These are phyloP conservation scores for Prototheca wickerhamii DNA, from an alignment of 163 green algal genomes.

Conservation along the genomic window DNA sequence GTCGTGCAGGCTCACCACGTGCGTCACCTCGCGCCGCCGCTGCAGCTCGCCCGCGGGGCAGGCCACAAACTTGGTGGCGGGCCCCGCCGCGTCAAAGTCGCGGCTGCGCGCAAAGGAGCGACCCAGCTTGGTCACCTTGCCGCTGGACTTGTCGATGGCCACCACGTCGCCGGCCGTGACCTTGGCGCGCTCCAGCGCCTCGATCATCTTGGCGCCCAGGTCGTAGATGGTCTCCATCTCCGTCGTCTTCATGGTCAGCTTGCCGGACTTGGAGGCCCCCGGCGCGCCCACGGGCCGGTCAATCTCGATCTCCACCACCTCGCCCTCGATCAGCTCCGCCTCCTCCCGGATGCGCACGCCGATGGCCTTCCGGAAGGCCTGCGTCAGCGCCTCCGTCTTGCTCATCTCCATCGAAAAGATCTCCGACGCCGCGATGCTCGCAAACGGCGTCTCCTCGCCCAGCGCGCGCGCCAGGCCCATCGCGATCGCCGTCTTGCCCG, in stretches of 20 bases:
- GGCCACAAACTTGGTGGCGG: slow-evolving; percentile 92
- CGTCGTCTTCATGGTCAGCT: slow-evolving; percentile 97
- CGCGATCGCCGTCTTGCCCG: slow-evolving; percentile 97
- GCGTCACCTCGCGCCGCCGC: slow-evolving; percentile 92
- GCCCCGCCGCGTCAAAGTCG: slow-evolving; percentile 92
- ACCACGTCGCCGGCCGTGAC: slow-evolving; percentile 92
- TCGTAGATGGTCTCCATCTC: slow-evolving; percentile 99
- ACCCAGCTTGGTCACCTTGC: slow-evolving; percentile 83
- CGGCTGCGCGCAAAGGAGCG: slow-evolving; percentile 85
- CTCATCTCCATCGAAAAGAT: slow-evolving; percentile 99
- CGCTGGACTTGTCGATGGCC: slow-evolving; percentile 92
- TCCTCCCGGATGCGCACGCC: slow-evolving; percentile 98
- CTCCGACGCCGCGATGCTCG: slow-evolving; percentile 93
- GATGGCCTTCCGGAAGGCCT: slow-evolving; percentile 98
- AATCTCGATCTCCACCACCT: slow-evolving; percentile 98
- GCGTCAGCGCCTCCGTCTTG: slow-evolving; percentile 97
- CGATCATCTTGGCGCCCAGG: slow-evolving; percentile 93
- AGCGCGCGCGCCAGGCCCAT: slow-evolving; percentile 98
- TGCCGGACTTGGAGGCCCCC: no score
- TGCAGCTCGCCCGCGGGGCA: slow-evolving; percentile 97
- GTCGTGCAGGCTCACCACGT: slow-evolving; percentile 94
- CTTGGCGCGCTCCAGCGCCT: slow-evolving; percentile 78
- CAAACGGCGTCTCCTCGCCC: slow-evolving; percentile 96
- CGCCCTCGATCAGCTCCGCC: slow-evolving; percentile 97
- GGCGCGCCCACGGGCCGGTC: no score